These are phyloP conservation scores for Aspergillus steynii DNA, from an alignment of 495 filamentous ascomycete genomes.

Conservation along the genomic window DNA sequence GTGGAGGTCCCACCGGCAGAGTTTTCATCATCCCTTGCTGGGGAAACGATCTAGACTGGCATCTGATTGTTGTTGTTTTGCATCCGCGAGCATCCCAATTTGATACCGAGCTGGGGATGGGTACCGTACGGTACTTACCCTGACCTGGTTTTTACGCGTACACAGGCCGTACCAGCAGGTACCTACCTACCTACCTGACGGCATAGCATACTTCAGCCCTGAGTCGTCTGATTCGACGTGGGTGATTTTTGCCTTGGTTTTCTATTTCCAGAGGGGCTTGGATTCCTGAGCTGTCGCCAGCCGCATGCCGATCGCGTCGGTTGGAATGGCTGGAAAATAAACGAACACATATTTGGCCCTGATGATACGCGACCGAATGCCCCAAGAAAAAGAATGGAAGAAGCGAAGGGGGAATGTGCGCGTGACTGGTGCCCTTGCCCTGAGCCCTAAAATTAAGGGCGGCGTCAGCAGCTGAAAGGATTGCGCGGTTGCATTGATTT, in stretches of 20 bases:
- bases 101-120: background rate
- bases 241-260: conserved; percentile 9
- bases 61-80: conserved; percentile 1
- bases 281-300: conserved; percentile 7
- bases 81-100: background rate
- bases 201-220: background rate
- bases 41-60: conserved; percentile 13
- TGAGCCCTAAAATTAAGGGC: conserved; percentile 20
- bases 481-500: background rate
- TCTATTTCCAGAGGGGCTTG: background rate
- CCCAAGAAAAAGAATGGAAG: conserved; percentile 11
- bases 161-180: background rate
- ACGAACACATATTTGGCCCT: background rate
- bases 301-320: conserved; percentile 23
- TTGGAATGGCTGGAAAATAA: conserved; percentile 7
- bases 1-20: conserved; percentile 19
- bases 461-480: background rate
- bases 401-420: conserved; percentile 13
- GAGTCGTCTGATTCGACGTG: background rate
- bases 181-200: background rate
- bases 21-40: conserved; percentile 24
- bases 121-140: conserved; percentile 2
- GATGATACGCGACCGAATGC: conserved; percentile 1
- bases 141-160: background rate
- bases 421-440: conserved; percentile 22